Conservation (phyloP, 2,329 filamentous ascomycete species). For the Blastomyces gilchristii region DNA sequence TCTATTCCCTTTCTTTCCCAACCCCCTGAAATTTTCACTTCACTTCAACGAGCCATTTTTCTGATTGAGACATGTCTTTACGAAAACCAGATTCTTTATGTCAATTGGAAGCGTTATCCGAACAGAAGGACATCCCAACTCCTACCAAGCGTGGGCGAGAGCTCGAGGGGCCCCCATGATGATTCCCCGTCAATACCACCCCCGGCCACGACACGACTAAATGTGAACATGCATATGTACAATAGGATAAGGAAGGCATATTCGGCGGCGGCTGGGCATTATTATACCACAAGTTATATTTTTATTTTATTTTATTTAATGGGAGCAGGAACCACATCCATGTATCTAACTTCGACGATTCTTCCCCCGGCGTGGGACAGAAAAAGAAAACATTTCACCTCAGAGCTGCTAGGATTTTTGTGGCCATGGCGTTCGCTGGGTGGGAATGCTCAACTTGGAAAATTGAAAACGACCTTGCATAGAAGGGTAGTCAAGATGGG, state of each 20-base stretch:
- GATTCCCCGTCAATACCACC: constrained; percentile 37
- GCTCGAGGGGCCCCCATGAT: constrained; percentile 67
- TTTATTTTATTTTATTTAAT: not conserved
- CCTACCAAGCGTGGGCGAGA: constrained; percentile 64
- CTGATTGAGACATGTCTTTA: constrained; percentile 9
- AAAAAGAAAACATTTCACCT: not conserved
- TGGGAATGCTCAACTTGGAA: not conserved
- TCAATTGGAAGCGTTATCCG: constrained; percentile 94
- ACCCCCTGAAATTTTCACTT: not conserved
- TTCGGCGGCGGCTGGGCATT: constrained; percentile 1
- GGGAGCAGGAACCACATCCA: constrained; percentile 3
- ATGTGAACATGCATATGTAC: constrained; percentile 7
- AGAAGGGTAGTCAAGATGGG: not conserved
- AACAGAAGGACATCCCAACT: constrained; percentile 71
- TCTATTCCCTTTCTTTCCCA: not conserved
- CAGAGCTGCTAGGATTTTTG: not conserved
- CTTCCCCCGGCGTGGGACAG: not conserved
- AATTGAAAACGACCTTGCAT: not conserved
- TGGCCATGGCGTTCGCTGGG: constrained; percentile 4
- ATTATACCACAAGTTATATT: constrained; percentile 3
- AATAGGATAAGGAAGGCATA: constrained; percentile 5
- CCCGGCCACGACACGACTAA: constrained; percentile 5
- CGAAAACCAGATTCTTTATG: constrained; percentile 72
- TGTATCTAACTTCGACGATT: constrained; percentile 3
- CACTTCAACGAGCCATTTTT: constrained; percentile 27